Conservation (phyloP, 257 asterid species). For the Fraxinus excelsior region DNA sequence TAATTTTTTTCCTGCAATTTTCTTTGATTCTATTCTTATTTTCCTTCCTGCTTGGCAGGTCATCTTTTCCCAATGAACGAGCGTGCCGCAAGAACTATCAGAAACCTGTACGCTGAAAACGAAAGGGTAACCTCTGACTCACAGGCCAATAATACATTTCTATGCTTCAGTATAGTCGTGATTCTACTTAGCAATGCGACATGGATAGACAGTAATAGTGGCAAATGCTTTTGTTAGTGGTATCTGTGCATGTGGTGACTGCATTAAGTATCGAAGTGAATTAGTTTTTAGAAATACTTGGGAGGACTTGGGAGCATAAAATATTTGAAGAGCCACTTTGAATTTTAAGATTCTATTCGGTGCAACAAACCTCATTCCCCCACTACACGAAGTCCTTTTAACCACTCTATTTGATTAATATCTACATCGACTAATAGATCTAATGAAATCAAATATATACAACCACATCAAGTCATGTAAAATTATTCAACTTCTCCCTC, state of each 20-base stretch:
- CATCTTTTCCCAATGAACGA: slow-evolving; percentile 84
- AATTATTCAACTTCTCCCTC: background rate
- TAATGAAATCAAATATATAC: background rate
- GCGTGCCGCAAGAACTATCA: slow-evolving; percentile 90
- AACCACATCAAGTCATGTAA: background rate
- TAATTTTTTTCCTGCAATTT: slow-evolving; percentile 3
- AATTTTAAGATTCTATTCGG: background rate
- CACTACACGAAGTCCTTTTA: background rate
- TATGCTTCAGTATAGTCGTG: slow-evolving; percentile 4
- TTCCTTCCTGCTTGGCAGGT: slow-evolving; percentile 44
- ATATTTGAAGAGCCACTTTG: background rate
- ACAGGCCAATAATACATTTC: slow-evolving; percentile 19
- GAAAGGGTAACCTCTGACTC: slow-evolving; percentile 73
- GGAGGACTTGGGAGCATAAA: background rate
- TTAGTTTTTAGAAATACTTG: background rate
- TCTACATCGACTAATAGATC: background rate
- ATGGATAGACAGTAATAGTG: slow-evolving; percentile 10
- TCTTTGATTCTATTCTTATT: slow-evolving; percentile 1
- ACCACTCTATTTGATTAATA: background rate
- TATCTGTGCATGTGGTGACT: background rate
- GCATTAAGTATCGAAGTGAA: background rate
- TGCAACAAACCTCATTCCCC: background rate
- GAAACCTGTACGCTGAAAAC: slow-evolving; percentile 79
- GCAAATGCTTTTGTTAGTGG: background rate
- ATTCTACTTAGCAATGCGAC: slow-evolving; percentile 15